Evolutionary conservation across 345 rosid genomes (phyloP).

Genomic region (Salix koriyanagi): DNA sequence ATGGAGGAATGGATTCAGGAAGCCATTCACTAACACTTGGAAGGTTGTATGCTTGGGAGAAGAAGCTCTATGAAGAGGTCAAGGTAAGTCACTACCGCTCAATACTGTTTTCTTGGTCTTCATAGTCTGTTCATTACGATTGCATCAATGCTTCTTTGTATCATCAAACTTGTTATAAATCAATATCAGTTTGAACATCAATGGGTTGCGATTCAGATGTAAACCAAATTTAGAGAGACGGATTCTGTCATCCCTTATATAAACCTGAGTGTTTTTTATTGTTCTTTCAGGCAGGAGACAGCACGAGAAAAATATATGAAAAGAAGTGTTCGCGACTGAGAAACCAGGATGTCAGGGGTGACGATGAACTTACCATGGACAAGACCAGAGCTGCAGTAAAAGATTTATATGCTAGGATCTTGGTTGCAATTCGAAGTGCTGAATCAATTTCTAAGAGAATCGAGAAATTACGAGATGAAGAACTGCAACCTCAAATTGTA

Average conservation of each 20-base stretch:
- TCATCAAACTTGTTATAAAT: background rate
- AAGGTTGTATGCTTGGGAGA: constrained; percentile 70
- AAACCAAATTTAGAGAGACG: background rate
- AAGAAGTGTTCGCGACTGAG: constrained; percentile 50
- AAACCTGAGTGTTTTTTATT: background rate
- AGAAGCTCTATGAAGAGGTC: constrained; percentile 69
- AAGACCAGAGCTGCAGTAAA: constrained; percentile 58
- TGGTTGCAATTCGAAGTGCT: constrained; percentile 66
- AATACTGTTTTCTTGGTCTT: background rate
- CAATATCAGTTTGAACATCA: background rate
- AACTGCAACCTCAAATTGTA: constrained; percentile 59
- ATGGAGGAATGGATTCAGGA: constrained; percentile 69
- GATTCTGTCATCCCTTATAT: background rate
- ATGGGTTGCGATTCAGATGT: background rate
- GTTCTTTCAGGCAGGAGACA: constrained; percentile 54
- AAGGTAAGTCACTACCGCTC: constrained; percentile 35
- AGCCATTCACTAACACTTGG: constrained; percentile 65
- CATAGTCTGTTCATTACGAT: background rate
- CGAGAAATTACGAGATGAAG: constrained; percentile 61
- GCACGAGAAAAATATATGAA: constrained; percentile 51
- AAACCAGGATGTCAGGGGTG: constrained; percentile 50
- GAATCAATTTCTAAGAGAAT: constrained; percentile 64
- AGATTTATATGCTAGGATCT: constrained; percentile 61
- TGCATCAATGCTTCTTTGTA: background rate
- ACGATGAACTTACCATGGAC: constrained; percentile 39